Percentiles rank a stretch among this genome's conserved stretches.
Evolutionary conservation across 306 rosid genomes (phyloP).

Genomic region (Gastrolobium villosum): DNA sequence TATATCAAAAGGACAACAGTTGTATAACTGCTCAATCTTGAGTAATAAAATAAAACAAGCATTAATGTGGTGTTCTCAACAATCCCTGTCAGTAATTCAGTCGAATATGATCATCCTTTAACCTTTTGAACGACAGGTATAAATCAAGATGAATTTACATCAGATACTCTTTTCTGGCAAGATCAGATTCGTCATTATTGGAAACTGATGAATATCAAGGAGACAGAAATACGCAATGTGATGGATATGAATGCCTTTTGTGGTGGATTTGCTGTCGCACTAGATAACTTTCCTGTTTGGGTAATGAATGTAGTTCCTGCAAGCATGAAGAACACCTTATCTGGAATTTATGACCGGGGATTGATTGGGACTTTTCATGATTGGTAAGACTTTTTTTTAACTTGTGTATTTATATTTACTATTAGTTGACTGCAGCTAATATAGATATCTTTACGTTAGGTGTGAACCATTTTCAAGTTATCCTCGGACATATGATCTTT

Average conservation of each 20-base stretch:
- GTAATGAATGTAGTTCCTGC: conserved; percentile 90
- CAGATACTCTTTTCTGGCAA: conserved; percentile 76
- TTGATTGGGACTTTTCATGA: conserved; percentile 86
- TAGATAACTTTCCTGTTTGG: conserved; percentile 74
- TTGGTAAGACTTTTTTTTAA: conserved; percentile 63
- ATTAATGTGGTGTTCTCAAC: conserved; percentile 14
- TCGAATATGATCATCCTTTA: conserved; percentile 40
- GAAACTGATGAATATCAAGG: conserved; percentile 70
- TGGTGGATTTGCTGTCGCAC: conserved; percentile 88
- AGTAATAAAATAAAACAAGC: conserved; percentile 28
- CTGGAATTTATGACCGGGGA: conserved; percentile 86
- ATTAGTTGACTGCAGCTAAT: conserved; percentile 44
- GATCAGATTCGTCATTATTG: conserved; percentile 78
- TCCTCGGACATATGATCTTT: conserved; percentile 87
- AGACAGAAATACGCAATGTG: conserved; percentile 80
- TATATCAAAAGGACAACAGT: neutral
- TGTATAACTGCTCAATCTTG: conserved; percentile 5
- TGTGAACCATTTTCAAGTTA: conserved; percentile 95
- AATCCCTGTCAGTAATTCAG: neutral
- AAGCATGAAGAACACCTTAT: conserved; percentile 77
- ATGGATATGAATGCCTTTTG: conserved; percentile 92
- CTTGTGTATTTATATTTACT: neutral
- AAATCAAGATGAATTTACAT: conserved; percentile 65
- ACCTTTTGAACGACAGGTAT: conserved; percentile 63
- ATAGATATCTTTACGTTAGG: conserved; percentile 60